A percentile compares a stretch with the other conserved stretches of the same genome.
Conservation (phyloP, 208 protist species). For the Trypanosoma melophagium region DNA sequence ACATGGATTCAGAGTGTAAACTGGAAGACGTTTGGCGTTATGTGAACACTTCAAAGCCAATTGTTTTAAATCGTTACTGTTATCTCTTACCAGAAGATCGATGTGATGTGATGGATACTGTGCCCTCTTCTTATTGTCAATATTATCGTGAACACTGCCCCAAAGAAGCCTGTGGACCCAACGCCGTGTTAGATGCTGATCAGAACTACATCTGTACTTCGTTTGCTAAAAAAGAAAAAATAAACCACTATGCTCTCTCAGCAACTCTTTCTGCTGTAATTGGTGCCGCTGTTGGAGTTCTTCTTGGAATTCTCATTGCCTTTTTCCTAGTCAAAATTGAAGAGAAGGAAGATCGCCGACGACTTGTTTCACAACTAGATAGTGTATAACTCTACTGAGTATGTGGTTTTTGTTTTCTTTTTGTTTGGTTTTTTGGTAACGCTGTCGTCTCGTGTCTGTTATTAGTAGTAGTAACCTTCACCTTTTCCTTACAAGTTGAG, state of each 20-base stretch:
- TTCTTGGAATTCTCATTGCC: slow-evolving; percentile 23
- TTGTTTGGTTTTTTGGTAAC: neutral
- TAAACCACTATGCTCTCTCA: slow-evolving; percentile 10
- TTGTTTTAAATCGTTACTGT: slow-evolving; percentile 10
- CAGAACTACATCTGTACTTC: slow-evolving; percentile 18
- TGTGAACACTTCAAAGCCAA: slow-evolving; percentile 22
- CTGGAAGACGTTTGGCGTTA: slow-evolving; percentile 26
- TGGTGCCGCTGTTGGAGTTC: slow-evolving; percentile 7
- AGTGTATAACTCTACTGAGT: neutral
- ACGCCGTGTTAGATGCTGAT: slow-evolving; percentile 14
- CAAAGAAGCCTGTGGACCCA: slow-evolving; percentile 10
- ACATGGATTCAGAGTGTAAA: slow-evolving; percentile 16
- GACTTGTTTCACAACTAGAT: neutral
- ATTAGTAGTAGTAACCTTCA: too few relatives aligned
- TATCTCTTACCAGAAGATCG: slow-evolving; percentile 24
- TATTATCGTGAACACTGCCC: slow-evolving; percentile 29
- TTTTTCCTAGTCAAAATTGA: slow-evolving; percentile 1
- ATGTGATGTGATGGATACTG: slow-evolving; percentile 10
- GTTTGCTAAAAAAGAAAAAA: neutral
- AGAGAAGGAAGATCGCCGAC: slow-evolving; percentile 16
- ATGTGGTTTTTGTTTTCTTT: neutral
- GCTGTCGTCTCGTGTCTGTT: too few relatives aligned
- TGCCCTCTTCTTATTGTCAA: slow-evolving; percentile 7
- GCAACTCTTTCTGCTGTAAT: slow-evolving; percentile 13
- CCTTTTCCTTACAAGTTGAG: neutral